Percentiles rank a stretch among this genome's conserved stretches.
These are phyloP conservation scores for Neospora caninum DNA, from an alignment of 169 alveolate species.

Conservation along the genomic window DNA sequence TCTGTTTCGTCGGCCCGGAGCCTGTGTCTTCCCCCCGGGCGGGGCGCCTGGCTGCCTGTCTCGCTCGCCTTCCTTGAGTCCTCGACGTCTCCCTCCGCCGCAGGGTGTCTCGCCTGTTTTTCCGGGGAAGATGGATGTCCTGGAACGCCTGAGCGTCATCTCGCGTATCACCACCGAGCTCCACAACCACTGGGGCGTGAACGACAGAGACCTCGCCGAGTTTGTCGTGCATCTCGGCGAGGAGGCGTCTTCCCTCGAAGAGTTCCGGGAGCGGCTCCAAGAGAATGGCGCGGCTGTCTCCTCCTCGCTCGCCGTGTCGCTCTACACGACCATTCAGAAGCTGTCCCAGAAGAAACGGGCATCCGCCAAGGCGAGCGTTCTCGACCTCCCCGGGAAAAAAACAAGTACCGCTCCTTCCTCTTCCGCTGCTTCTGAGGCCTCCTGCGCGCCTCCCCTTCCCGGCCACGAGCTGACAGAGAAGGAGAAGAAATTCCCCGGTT, in stretches of 20 bases:
- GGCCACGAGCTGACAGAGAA: conserved; percentile 52
- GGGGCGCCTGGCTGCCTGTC: no score
- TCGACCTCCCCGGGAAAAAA: not conserved
- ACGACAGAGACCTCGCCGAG: conserved; percentile 71
- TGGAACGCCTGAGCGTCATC: conserved; percentile 64
- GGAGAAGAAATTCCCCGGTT: conserved; percentile 67
- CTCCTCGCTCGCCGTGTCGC: conserved; percentile 67
- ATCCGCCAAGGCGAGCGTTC: not conserved
- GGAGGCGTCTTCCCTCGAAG: conserved; percentile 52
- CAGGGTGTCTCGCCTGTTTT: no score
- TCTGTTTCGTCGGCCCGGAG: not conserved
- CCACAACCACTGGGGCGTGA: conserved; percentile 70
- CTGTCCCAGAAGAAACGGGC: conserved; percentile 30
- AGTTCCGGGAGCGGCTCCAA: conserved; percentile 52
- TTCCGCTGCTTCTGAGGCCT: not conserved
- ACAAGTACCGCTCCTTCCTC: not conserved
- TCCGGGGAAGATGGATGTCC: conserved; percentile 61
- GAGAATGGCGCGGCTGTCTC: conserved; percentile 70
- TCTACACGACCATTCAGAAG: conserved; percentile 67
- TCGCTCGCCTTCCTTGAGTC: no score
- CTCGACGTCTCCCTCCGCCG: no score
- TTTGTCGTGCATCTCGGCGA: conserved; percentile 70
- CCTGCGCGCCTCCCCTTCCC: not conserved
- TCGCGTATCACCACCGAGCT: conserved; percentile 70
- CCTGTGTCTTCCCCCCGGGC: no score